phyloP scores from a whole-genome alignment of 495 filamentous ascomycete genomes.

The Daldinia loculata region DNA sequence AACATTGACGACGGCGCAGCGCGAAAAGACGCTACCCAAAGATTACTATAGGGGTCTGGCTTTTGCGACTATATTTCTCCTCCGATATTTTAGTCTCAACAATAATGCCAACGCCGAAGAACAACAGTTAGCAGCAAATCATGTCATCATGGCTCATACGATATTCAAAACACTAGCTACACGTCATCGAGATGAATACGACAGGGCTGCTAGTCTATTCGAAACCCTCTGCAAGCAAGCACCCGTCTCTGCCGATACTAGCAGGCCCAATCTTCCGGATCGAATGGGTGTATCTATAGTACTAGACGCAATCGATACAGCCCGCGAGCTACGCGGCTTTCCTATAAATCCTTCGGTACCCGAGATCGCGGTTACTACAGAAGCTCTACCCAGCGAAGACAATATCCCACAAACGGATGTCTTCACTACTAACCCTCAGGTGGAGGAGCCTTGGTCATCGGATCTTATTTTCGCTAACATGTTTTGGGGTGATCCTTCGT shows the following conservation, averaged over 20 bases:
- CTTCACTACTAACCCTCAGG: conserved; percentile 5
- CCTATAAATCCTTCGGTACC: conserved; percentile 13
- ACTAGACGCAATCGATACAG: conserved; percentile 32
- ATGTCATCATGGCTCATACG: conserved; percentile 42
- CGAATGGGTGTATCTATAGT: conserved; percentile 40
- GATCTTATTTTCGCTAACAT: conserved; percentile 36
- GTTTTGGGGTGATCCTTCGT: conserved; percentile 39
- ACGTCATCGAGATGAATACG: conserved; percentile 35
- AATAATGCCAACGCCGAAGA: conserved; percentile 38
- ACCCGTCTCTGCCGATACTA: conserved; percentile 18
- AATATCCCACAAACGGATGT: conserved; percentile 9
- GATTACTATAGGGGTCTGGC: conserved; percentile 39
- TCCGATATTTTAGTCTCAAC: conserved; percentile 40
- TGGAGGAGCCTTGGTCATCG: conserved; percentile 36
- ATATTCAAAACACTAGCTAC: conserved; percentile 33
- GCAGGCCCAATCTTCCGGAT: conserved; percentile 10
- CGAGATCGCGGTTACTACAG: conserved; percentile 15
- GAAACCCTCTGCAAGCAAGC: conserved; percentile 41
- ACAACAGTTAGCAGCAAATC: conserved; percentile 44
- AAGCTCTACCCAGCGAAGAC: background rate
- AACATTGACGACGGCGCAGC: conserved; percentile 11
- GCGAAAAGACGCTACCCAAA: conserved; percentile 36
- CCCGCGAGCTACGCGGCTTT: conserved; percentile 28
- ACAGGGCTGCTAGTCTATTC: conserved; percentile 32
- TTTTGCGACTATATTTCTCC: conserved; percentile 43